Base-by-base conservation (phyloP, 768 basidiomycete genomes). In the Suillus decipiens region DNA sequence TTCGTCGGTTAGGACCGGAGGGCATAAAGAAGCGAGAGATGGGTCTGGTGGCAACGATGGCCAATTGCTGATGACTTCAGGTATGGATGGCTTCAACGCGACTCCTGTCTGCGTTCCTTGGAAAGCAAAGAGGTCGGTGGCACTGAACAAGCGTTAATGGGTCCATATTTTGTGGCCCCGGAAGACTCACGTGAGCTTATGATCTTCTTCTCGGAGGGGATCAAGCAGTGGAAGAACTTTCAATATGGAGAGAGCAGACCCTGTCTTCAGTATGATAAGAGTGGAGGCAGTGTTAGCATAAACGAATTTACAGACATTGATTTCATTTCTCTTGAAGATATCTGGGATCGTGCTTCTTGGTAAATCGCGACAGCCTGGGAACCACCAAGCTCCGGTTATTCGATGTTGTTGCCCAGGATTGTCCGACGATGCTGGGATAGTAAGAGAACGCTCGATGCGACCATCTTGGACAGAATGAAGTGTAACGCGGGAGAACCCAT, bases 381-480 rank as follows among this genome's bases (percentile, higher is more conserved):
- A 86, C 92, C 93, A 93, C 89, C 89, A 92, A 34, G 90, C 74
- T n/a, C 82, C 82, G 17, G 78, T 75, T 22, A 91, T 69, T 73
- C 59, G 68, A 64, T 33, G 68, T 28, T 31, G 67, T 64, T 60
- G 60, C 66, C 62, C 69, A 61, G 63, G 36, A 56, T 62, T 24
- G 63, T 39, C 58, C 33, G 61, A 58, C 22, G 66, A 63, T 17
- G 64, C 55, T 43, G 71, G 68, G 48, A 86, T 68, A 24, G 79
- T 75, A 47, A 89, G 70, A 19, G 75, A 76, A 34, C 83, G 80
- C 63, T 85, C 79, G 65, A 84, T 77, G 50, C 75, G 80, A 8
- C 93, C 93, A 72, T 93, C 87, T 75, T 93, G 91, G 28, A 93
- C 77, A 12, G 92, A 93, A 72, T 90, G 90, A 31, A 94, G 73